Evolutionary conservation across 2,329 filamentous ascomycete species (phyloP), one percentile per base, ranked within the genome.

Genomic region (Exserohilum rostratum): DNA sequence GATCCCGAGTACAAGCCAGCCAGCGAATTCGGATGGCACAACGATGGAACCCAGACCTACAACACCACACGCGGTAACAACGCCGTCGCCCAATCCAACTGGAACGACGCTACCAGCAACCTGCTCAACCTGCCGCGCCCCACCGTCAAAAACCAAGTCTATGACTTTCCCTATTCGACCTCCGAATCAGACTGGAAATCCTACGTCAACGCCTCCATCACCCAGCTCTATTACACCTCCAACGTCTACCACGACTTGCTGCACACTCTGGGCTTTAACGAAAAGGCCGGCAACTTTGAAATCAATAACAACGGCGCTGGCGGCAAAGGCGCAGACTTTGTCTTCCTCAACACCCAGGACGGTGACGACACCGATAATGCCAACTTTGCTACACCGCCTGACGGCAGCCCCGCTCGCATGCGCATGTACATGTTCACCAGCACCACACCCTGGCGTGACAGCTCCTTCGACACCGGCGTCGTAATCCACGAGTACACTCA

Each of bases 221-320:
- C 82, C 0, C 85, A 87, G 70, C 78, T 86, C 5, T 87, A 85
- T 73, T 87, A 87, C 75, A 85, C 83, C 0, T 76, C 79, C 30
- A 86, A 87, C 75, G 77, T 75, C 30, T 86, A 83, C 70, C 85
- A 87, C 62, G 85, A 87, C 52, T 67, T 87, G 0, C 77, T 87
- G 9, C 82, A 86, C 61, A 66, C 74, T 5, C 79, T 87, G 0
- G 84, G 85, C 5, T 87, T 87, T 70, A 82, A 75, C 31, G 84
- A 87, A 69, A 68, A 60, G 1, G 83, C 85, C 1, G 84, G 84
- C 5, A 87, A 87, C 72, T 87, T 87, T 69, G 79, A 87, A 71
- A 64, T 71, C 47, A 82, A 84, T 74, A 86, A 86, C 75, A 79
- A 82, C 56, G 80, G 78, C 39, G 68, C 76, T 35, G 84, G 84